phyloP scores from a whole-genome alignment of 306 rosid genomes.

The Gillenia trifoliata region DNA sequence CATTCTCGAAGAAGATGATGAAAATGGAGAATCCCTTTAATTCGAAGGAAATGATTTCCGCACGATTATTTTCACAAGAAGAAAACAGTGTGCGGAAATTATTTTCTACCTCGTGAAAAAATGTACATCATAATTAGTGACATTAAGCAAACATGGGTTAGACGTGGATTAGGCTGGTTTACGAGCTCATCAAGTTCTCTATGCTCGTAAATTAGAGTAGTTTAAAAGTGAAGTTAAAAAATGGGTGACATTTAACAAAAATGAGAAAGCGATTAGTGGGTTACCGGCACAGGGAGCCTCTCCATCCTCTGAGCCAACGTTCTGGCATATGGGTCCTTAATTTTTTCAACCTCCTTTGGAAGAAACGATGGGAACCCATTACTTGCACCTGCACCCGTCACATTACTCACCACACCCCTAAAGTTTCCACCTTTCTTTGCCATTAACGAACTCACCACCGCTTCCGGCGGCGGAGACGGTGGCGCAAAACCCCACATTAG shows the following conservation, averaged over 20 bases:
- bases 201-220: too few species aligned
- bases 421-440: constrained; percentile 19
- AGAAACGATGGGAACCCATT: constrained; percentile 63
- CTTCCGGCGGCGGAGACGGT: neutral
- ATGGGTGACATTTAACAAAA: too few species aligned
- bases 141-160: neutral
- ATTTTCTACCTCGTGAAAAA: neutral
- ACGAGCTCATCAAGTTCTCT: too few species aligned
- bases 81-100: too few species aligned
- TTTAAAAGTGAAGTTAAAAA: too few species aligned
- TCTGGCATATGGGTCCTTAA: constrained; percentile 69
- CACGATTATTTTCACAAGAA: too few species aligned
- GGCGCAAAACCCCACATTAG: neutral
- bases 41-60: neutral
- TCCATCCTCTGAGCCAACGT: constrained; percentile 65
- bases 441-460: neutral
- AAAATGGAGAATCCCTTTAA: neutral
- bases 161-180: too few species aligned
- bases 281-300: constrained; percentile 70
- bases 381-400: neutral
- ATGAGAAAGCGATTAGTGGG: neutral
- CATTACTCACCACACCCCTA: neutral
- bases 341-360: constrained; percentile 51
- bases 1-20: neutral
- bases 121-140: neutral